These are phyloP conservation scores for Vanderwaltozyma verrucispora DNA, from an alignment of 805 yeast genomes.

Conservation along the genomic window DNA sequence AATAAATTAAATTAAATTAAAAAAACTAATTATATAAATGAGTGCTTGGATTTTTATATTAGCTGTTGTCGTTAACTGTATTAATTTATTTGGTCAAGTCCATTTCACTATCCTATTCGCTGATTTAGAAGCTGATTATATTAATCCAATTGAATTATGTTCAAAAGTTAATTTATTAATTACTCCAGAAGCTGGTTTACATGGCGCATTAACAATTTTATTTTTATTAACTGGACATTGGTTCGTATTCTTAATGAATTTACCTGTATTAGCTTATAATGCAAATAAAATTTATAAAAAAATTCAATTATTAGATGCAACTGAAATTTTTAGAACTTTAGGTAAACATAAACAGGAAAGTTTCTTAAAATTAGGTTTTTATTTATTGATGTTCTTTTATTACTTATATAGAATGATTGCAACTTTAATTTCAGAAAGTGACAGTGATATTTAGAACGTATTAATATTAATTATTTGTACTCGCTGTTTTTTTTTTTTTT, in stretches of 20 bases:
- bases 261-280: constrained; percentile 79
- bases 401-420: constrained; percentile 94
- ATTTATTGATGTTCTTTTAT: constrained; percentile 85
- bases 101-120: constrained; percentile 93
- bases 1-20: too few relatives aligned
- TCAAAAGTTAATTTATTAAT: constrained; percentile 82
- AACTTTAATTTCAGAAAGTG: constrained; percentile 64
- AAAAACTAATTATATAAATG: too few relatives aligned
- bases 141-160: constrained; percentile 94
- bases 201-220: constrained; percentile 56
- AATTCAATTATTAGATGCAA: constrained; percentile 85
- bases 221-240: constrained; percentile 85
- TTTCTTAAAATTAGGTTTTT: constrained; percentile 84
- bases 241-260: constrained; percentile 75
- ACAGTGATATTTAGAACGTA: not conserved
- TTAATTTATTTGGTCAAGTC: constrained; percentile 83
- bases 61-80: constrained; percentile 77
- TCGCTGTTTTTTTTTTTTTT: too few relatives aligned
- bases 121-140: constrained; percentile 91
- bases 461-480: too few relatives aligned
- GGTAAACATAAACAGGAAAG: constrained; percentile 88
- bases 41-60: constrained; percentile 39
- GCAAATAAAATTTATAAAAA: constrained; percentile 68
- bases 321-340: constrained; percentile 92
- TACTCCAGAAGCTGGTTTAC: constrained; percentile 82